Percentiles rank a stretch among this genome's conserved stretches.
phyloP scores from a whole-genome alignment of 2,329 filamentous ascomycete species.

The Rutstroemia sp. region DNA sequence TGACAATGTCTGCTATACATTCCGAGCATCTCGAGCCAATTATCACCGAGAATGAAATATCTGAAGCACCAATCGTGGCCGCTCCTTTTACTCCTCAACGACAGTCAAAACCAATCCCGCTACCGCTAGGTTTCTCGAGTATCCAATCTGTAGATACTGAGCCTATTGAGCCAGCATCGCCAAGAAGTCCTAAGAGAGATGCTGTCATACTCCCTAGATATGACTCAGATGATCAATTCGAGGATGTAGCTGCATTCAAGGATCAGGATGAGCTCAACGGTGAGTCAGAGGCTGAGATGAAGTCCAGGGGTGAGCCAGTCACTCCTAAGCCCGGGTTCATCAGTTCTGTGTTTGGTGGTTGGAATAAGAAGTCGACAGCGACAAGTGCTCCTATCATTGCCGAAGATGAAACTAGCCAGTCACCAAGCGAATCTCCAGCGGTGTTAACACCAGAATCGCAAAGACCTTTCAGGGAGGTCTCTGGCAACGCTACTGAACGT shows the following conservation, averaged over 20 bases:
- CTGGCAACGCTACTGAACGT: conserved; percentile 45
- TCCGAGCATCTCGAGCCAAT: conserved; percentile 34
- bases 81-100: background rate
- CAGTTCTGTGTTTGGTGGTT: conserved; percentile 37
- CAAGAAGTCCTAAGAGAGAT: conserved; percentile 45
- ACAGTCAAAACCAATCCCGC: conserved; percentile 1
- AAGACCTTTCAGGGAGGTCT: conserved; percentile 53
- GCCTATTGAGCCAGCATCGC: conserved; percentile 28
- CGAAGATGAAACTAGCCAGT: conserved; percentile 57
- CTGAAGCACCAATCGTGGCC: conserved; percentile 10
- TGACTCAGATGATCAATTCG: conserved; percentile 5
- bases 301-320: conserved; percentile 25
- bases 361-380: conserved; percentile 35
- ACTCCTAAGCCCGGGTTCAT: conserved; percentile 37
- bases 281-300: background rate
- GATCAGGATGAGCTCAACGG: background rate
- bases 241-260: background rate
- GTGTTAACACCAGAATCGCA: conserved; percentile 46
- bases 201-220: conserved; percentile 50
- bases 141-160: conserved; percentile 26
- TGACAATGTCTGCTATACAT: conserved; percentile 32
- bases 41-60: conserved; percentile 1
- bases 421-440: conserved; percentile 42
- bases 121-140: conserved; percentile 24
- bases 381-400: conserved; percentile 43